Conservation (phyloP, 768 basidiomycete species). For the Boletus subcaerulescens region DNA sequence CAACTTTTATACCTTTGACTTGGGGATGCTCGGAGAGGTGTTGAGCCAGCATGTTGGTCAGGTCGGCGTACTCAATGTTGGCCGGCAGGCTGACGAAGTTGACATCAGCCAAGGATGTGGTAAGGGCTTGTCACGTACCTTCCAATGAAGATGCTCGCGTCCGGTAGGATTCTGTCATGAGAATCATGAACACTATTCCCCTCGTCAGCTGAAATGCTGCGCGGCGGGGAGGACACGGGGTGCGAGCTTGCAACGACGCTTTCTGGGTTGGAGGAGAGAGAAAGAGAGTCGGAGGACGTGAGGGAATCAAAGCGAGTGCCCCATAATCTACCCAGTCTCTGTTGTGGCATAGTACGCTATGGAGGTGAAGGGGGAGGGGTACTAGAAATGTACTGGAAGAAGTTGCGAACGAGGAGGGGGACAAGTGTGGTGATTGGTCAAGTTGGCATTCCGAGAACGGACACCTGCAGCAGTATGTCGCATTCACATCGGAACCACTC, state of each 20-base stretch:
- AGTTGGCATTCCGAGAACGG: conserved; percentile 21
- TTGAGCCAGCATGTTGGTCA: conserved; percentile 56
- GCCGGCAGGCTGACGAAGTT: conserved; percentile 56
- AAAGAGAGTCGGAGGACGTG: conserved; percentile 45
- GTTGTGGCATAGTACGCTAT: conserved; percentile 42
- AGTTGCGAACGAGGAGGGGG: conserved; percentile 3
- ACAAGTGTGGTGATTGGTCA: conserved; percentile 15
- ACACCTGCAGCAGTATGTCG: conserved; percentile 16
- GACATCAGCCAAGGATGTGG: conserved; percentile 6
- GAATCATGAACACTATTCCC: conserved; percentile 35
- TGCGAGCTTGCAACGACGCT: conserved; percentile 6
- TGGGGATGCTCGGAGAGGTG: conserved; percentile 67
- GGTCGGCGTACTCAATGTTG: conserved; percentile 61
- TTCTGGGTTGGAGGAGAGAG: conserved; percentile 39
- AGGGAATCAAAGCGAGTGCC: conserved; percentile 72
- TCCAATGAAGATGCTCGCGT: conserved; percentile 83
- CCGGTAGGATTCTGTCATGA: conserved; percentile 55
- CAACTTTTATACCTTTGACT: conserved; percentile 65
- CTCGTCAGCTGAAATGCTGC: conserved; percentile 16
- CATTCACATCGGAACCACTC: conserved; percentile 11
- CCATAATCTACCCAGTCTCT: conserved; percentile 52
- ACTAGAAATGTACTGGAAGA: conserved; percentile 19
- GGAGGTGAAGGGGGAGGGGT: conserved; percentile 9
- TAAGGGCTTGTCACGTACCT: conserved; percentile 45
- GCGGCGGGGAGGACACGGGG: conserved; percentile 14